These are phyloP conservation scores for Chaetoceros muelleri DNA, from an alignment of 108 stramenopile species.

Conservation along the genomic window DNA sequence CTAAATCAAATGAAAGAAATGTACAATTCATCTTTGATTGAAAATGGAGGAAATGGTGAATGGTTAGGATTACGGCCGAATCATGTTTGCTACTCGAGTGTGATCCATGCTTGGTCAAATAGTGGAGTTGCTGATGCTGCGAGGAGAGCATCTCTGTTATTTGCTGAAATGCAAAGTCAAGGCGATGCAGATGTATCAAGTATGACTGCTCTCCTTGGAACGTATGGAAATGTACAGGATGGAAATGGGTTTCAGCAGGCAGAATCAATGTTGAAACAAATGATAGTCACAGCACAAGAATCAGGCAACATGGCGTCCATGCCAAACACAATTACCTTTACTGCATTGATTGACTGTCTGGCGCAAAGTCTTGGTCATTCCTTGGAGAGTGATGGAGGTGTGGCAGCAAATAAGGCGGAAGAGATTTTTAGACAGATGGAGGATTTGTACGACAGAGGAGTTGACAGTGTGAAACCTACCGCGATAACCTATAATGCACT, in stretches of 20 bases:
- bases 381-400: conserved; percentile 17
- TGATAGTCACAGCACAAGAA: conserved; percentile 9
- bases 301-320: background rate
- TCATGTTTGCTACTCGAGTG: conserved; percentile 16
- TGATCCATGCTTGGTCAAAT: conserved; percentile 18
- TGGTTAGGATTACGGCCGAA: conserved; percentile 12
- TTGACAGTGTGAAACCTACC: conserved; percentile 45
- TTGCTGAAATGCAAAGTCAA: background rate
- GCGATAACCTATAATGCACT: conserved; percentile 44
- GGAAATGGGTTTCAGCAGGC: background rate
- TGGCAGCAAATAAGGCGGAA: conserved; percentile 47
- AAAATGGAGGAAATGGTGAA: background rate
- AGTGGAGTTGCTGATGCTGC: conserved; percentile 12
- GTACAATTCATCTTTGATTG: background rate
- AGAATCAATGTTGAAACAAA: conserved; percentile 5
- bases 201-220: background rate
- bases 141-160: background rate
- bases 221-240: background rate
- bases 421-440: conserved; percentile 58
- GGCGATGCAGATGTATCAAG: background rate
- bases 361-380: conserved; percentile 4
- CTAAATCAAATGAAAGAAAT: background rate
- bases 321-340: conserved; percentile 23
- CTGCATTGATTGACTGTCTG: conserved; percentile 22
- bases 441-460: conserved; percentile 26